Conservation (phyloP, 2,329 filamentous ascomycete species). For the Penicillium sp. region DNA sequence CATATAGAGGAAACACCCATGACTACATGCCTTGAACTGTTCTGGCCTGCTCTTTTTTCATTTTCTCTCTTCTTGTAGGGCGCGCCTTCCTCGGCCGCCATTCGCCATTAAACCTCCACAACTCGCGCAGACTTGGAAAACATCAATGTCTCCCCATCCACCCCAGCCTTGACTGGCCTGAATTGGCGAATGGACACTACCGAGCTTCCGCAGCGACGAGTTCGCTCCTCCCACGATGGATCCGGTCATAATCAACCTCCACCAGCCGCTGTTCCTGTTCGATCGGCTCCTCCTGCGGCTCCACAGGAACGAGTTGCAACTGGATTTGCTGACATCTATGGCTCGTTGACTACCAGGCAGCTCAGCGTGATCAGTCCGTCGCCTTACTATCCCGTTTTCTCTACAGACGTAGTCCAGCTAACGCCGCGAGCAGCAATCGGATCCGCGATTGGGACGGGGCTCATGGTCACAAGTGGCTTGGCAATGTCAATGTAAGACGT, state of each 20-base stretch:
- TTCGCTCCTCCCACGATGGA: conserved; percentile 11
- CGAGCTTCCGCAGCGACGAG: conserved; percentile 10
- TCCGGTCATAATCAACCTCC: not conserved
- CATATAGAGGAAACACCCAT: conserved; percentile 31
- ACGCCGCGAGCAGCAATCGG: conserved; percentile 31
- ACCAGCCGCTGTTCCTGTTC: not conserved
- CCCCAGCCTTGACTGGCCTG: not conserved
- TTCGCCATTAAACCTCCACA: too few relatives aligned
- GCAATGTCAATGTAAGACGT: conserved; percentile 33
- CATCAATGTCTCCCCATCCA: not conserved
- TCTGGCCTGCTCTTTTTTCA: too few relatives aligned
- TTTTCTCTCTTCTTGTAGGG: not conserved
- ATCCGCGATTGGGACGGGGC: conserved; percentile 35
- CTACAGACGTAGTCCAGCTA: not conserved
- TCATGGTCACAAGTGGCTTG: conserved; percentile 35
- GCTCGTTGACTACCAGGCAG: conserved; percentile 22
- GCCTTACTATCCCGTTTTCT: not conserved
- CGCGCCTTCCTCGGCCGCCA: not conserved
- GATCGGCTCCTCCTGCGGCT: not conserved
- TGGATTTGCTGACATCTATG: conserved; percentile 27
- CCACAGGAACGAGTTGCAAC: conserved; percentile 7
- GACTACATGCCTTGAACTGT: conserved; percentile 7
- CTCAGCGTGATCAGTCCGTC: conserved; percentile 31
- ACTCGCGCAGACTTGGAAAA: too few relatives aligned
- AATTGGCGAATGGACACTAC: conserved; percentile 7